These are phyloP conservation scores for Phytopythium boreale DNA, from an alignment of 352 stramenopile species.

Conservation along the genomic window DNA sequence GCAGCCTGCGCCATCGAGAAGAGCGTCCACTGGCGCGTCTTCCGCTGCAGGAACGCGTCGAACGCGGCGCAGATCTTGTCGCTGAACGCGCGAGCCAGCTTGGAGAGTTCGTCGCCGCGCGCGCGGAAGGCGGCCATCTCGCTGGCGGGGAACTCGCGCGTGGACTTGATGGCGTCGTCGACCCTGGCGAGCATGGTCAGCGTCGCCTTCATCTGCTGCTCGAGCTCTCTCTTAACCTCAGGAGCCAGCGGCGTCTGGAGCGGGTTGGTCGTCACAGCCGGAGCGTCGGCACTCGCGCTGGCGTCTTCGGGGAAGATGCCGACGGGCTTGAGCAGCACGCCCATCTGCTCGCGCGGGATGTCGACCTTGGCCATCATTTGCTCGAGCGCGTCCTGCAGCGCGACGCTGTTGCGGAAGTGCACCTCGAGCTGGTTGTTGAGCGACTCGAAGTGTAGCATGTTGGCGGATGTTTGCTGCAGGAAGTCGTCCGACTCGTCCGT, in stretches of 20 bases:
- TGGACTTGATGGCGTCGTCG: constrained; percentile 57
- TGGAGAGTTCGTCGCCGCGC: constrained; percentile 50
- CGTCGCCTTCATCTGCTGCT: constrained; percentile 26
- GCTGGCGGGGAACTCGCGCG: constrained; percentile 46
- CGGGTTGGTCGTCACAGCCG: constrained; percentile 1
- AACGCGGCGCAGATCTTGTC: constrained; percentile 59
- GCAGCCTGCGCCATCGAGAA: constrained; percentile 12
- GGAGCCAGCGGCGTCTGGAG: neutral
- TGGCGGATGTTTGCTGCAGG: constrained; percentile 54
- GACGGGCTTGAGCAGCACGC: constrained; percentile 43
- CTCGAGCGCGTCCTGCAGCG: constrained; percentile 52
- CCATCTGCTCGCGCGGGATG: constrained; percentile 52
- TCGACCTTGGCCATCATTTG: constrained; percentile 48
- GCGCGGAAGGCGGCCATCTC: constrained; percentile 62
- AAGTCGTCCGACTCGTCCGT: constrained; percentile 59
- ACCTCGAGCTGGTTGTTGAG: constrained; percentile 81
- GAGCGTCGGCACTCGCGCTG: neutral
- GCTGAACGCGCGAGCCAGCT: constrained; percentile 34
- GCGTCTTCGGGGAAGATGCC: constrained; percentile 44
- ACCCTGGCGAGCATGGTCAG: constrained; percentile 45
- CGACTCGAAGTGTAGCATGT: constrained; percentile 76
- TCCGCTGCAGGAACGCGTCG: constrained; percentile 51
- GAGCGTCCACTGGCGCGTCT: constrained; percentile 36
- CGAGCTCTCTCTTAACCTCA: constrained; percentile 15
- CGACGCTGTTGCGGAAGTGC: constrained; percentile 77